Evolutionary conservation across 306 rosid genomes (phyloP).

Genomic region (Quercus cerris): DNA sequence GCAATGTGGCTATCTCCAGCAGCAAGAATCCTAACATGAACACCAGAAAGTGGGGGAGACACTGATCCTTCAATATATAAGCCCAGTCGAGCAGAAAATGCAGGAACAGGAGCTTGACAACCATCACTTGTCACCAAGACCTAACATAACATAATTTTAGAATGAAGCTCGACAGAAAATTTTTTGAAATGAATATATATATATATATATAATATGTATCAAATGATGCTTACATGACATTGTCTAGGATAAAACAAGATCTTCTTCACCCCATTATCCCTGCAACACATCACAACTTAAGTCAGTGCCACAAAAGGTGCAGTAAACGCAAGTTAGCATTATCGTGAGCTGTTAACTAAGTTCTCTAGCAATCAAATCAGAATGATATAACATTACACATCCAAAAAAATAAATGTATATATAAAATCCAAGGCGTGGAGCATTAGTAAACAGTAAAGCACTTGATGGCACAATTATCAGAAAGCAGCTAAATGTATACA

Average conservation of each 20-base stretch:
- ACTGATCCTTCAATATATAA: conserved; percentile 82
- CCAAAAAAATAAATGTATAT: background rate
- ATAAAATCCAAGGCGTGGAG: background rate
- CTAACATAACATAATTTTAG: conserved; percentile 36
- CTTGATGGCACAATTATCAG: conserved; percentile 11
- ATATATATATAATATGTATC: too few species aligned
- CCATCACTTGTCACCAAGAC: conserved; percentile 64
- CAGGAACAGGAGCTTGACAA: conserved; percentile 75
- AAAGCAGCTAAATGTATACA: conserved; percentile 23
- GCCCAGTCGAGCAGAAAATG: conserved; percentile 74
- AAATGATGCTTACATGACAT: conserved; percentile 56
- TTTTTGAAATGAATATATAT: too few species aligned
- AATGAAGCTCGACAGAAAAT: conserved; percentile 20
- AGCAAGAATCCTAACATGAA: conserved; percentile 68
- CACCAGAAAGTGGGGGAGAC: conserved; percentile 79
- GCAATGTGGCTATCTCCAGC: conserved; percentile 69
- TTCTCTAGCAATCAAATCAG: background rate
- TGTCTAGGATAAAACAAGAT: conserved; percentile 82
- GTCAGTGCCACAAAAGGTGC: conserved; percentile 17
- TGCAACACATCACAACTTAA: conserved; percentile 32
- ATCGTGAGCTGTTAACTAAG: conserved; percentile 7
- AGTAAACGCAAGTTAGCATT: conserved; percentile 13
- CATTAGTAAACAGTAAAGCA: background rate
- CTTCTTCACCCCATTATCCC: conserved; percentile 62
- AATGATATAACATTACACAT: background rate